A percentile compares a stretch with the other conserved stretches of the same genome.
These are phyloP conservation scores for Metschnikowia baotianmanensis DNA, from an alignment of 805 yeast species.

Conservation along the genomic window DNA sequence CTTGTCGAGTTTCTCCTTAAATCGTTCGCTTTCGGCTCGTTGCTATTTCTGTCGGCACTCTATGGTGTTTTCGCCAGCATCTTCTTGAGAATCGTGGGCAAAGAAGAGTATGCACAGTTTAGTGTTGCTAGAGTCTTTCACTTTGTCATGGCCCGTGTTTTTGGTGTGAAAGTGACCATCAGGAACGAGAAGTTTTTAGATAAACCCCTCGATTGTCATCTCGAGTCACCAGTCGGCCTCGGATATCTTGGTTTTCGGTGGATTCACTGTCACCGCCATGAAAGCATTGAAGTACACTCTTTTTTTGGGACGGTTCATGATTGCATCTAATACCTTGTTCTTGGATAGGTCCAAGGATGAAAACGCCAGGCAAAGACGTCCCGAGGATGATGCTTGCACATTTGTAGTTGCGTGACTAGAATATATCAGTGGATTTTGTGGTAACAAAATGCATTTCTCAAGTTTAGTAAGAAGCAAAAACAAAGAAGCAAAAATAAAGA, in stretches of 20 bases:
- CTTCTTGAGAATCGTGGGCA: constrained; percentile 62
- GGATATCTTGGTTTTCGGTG: constrained; percentile 82
- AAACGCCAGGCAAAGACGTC: constrained; percentile 70
- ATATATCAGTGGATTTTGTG: too few relatives aligned
- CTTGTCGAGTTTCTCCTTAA: constrained; percentile 56
- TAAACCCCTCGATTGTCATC: constrained; percentile 71
- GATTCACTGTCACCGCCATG: constrained; percentile 91
- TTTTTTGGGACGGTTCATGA: constrained; percentile 96
- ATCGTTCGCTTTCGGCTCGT: constrained; percentile 47
- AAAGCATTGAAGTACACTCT: constrained; percentile 81
- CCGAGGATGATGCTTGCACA: too few relatives aligned
- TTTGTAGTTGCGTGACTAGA: too few relatives aligned
- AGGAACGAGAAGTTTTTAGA: constrained; percentile 44
- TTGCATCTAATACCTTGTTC: constrained; percentile 85
- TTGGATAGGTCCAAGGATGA: constrained; percentile 77
- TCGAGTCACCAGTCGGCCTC: constrained; percentile 91
- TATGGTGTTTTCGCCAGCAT: constrained; percentile 81
- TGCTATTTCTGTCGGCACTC: constrained; percentile 58
- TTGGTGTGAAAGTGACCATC: constrained; percentile 71
- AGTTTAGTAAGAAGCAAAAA: too few relatives aligned
- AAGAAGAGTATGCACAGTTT: constrained; percentile 81
- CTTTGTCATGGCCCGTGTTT: constrained; percentile 50
- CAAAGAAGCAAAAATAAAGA: too few relatives aligned
- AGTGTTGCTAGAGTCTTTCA: constrained; percentile 84
- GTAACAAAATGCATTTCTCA: too few relatives aligned